Evolutionary conservation across 208 protist genomes (phyloP).

Genomic region (Acanthamoeba castellanii): DNA sequence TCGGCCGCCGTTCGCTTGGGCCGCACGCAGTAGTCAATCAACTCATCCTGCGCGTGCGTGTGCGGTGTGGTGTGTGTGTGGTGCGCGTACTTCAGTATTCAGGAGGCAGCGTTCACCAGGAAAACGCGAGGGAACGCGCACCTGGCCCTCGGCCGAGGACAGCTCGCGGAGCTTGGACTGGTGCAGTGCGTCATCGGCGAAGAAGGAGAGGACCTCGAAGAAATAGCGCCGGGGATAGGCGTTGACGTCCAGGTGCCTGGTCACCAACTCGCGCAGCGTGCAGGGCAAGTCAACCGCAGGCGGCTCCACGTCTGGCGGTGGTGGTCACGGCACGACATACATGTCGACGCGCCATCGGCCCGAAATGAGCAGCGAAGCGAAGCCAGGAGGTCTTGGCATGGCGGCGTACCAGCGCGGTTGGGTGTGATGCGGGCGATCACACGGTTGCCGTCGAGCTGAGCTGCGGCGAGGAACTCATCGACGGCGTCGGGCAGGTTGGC

Average conservation of each 20-base stretch:
- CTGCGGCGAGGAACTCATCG: slow-evolving; percentile 47
- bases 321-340: too few species aligned
- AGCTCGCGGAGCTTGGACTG: slow-evolving; percentile 81
- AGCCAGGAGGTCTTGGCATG: background rate
- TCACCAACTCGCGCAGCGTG: slow-evolving; percentile 75
- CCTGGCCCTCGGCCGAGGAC: slow-evolving; percentile 79
- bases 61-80: too few species aligned
- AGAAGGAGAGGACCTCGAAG: slow-evolving; percentile 86
- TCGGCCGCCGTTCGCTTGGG: slow-evolving; percentile 78
- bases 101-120: too few species aligned
- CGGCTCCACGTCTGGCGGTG: background rate
- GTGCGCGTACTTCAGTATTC: too few species aligned
- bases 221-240: slow-evolving; percentile 83
- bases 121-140: background rate
- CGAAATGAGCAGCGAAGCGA: too few species aligned
- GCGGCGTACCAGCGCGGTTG: slow-evolving; percentile 6
- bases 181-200: slow-evolving; percentile 71
- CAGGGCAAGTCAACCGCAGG: slow-evolving; percentile 45
- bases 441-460: slow-evolving; percentile 31
- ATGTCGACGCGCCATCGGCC: too few species aligned
- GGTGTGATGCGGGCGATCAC: slow-evolving; percentile 72
- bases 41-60: slow-evolving; percentile 67
- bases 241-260: slow-evolving; percentile 79
- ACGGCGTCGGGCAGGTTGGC: slow-evolving; percentile 57
- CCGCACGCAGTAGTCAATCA: slow-evolving; percentile 79